phyloP scores from a whole-genome alignment of 352 stramenopile genomes.

The Phytophthora podocarpi region DNA sequence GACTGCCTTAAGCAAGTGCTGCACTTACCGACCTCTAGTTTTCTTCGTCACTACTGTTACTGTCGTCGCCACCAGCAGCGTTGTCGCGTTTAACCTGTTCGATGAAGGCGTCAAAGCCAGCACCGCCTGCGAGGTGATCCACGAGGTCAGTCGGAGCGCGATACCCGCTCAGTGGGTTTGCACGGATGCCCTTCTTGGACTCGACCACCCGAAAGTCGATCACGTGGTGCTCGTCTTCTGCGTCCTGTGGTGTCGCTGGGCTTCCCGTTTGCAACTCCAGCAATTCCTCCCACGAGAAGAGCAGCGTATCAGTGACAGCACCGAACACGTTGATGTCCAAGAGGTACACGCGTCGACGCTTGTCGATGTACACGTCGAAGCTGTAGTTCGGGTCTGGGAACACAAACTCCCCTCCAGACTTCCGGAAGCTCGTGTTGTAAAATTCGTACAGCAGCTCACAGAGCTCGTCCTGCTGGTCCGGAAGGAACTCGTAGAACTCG shows the following conservation, averaged over 20 bases:
- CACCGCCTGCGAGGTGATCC: slow-evolving; percentile 69
- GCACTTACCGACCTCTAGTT: slow-evolving; percentile 26
- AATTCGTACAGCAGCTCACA: slow-evolving; percentile 75
- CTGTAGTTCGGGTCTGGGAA: slow-evolving; percentile 86
- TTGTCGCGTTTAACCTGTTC: slow-evolving; percentile 87
- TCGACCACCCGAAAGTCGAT: slow-evolving; percentile 87
- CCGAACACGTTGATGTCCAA: slow-evolving; percentile 97
- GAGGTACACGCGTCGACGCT: slow-evolving; percentile 90
- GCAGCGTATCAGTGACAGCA: slow-evolving; percentile 89
- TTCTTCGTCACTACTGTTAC: slow-evolving; percentile 35
- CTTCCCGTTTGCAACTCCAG: slow-evolving; percentile 33
- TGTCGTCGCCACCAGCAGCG: slow-evolving; percentile 16
- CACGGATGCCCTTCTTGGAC: slow-evolving; percentile 57
- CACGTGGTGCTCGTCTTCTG: slow-evolving; percentile 52
- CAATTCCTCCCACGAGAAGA: slow-evolving; percentile 94
- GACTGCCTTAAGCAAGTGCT: slow-evolving; percentile 28
- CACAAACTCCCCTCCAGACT: slow-evolving; percentile 24
- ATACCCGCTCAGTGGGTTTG: slow-evolving; percentile 79
- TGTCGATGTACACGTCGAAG: slow-evolving; percentile 96
- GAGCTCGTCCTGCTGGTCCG: slow-evolving; percentile 69
- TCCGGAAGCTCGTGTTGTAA: slow-evolving; percentile 58
- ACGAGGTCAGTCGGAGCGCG: slow-evolving; percentile 86
- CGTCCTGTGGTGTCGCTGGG: slow-evolving; percentile 13
- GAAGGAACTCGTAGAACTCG: slow-evolving; percentile 92
- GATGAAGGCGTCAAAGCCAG: slow-evolving; percentile 82